Base-by-base conservation (phyloP, 331 rosid genomes). In the Cydonia oblonga region DNA sequence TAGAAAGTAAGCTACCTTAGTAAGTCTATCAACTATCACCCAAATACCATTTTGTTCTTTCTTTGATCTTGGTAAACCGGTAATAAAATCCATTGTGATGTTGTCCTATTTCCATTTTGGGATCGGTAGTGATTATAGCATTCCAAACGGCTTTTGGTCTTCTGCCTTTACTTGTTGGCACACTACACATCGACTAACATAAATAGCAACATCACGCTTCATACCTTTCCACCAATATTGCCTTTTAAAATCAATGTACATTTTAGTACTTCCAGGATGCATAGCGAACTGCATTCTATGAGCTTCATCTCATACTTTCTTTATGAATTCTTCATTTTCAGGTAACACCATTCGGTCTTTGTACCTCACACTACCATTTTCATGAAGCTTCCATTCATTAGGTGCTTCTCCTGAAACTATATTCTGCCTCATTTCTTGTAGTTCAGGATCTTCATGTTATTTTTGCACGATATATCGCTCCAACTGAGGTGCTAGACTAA, bases 281-380 rank as follows among this genome's bases (percentile, higher is more conserved):
- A 49, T 49, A 2, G 1, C 3, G 0, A 49, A 6, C 0, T 49
- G 0, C 9, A 0, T 49, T 16, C 0, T 49, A 16, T 16, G 54
- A 49, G 54, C 4, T 16, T 49, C 4, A 49, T 16, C 54, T 49
- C 6, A 1, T 49, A 49, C 4, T 49, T 49, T 49, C 54, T 2
- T 49, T 49, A 0, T 6, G 1, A 46, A n/a, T 46, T 46, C 53
- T 46, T 46, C n/a, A 46, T 46, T 15, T 2, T 46, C 3, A 46
- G 5, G 24, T n/a, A 53, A 13, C n/a, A 53, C 25, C 14, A n/a
- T 0, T 53, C 1, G 1, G 2, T 9, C 25, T 53, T 53, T 53
- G 59, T 53, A 53, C 59, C 25, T 53, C 59, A 53, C 2, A n/a
- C 59, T 9, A 53, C 13, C 14, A 53, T 53, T 20, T 3, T 7